These are phyloP conservation scores for Exsudoporus floridanus DNA, from an alignment of 1,284 basidiomycete species.

Conservation along the genomic window DNA sequence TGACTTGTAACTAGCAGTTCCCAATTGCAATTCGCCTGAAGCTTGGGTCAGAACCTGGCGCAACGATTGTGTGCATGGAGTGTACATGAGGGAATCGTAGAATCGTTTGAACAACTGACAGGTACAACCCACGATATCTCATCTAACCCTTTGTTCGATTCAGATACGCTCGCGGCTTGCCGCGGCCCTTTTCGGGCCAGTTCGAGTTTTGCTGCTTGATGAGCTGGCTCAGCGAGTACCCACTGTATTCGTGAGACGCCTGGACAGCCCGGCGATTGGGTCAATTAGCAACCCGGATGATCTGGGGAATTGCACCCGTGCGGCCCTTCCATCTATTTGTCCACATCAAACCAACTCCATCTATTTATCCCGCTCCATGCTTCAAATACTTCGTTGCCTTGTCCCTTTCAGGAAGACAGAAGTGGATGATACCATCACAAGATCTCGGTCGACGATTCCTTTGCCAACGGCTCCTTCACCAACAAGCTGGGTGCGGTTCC, in stretches of 20 bases:
- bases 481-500: constrained; percentile 3
- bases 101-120: not conserved
- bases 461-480: constrained; percentile 1
- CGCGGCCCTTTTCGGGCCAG: not conserved
- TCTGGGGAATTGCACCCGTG: not conserved
- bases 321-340: not conserved
- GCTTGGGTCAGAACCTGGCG: not conserved
- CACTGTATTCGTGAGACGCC: not conserved
- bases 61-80: not conserved
- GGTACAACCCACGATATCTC: not conserved
- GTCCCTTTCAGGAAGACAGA: not conserved
- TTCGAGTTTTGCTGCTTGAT: not conserved
- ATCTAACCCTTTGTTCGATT: constrained; percentile 1
- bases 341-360: not conserved
- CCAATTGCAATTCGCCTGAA: not conserved
- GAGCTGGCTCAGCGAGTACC: constrained; percentile 15
- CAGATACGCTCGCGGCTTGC: constrained; percentile 1
- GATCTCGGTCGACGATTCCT: not conserved
- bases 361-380: not conserved
- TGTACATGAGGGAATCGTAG: not conserved
- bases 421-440: not conserved
- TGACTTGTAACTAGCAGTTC: not conserved
- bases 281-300: not conserved
- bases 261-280: not conserved
- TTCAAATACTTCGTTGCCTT: not conserved